phyloP scores from a whole-genome alignment of 2,329 filamentous ascomycete species.

The Beauveria brongniartii region DNA sequence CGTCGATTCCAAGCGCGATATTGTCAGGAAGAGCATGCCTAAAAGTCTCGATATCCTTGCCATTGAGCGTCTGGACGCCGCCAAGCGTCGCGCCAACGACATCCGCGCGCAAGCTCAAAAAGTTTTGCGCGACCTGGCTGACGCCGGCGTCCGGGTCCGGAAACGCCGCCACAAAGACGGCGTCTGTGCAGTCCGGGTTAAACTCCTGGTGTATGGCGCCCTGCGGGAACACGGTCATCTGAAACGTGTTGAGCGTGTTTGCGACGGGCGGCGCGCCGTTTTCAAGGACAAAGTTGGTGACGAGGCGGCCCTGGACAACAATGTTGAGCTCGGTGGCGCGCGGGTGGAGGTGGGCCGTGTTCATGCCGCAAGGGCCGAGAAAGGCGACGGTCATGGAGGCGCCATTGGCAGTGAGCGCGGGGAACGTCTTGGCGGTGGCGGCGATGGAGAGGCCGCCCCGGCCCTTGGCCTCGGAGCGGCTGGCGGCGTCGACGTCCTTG shows the following conservation, averaged over 20 bases:
- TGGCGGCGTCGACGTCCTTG: conserved; percentile 18
- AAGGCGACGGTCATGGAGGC: conserved; percentile 40
- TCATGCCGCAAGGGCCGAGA: conserved; percentile 41
- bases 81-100: conserved; percentile 31
- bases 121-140: conserved; percentile 37
- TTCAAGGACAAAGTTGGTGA: conserved; percentile 36
- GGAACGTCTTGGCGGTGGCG: conserved; percentile 40
- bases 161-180: conserved; percentile 42
- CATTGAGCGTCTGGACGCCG: conserved; percentile 27
- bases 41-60: conserved; percentile 33
- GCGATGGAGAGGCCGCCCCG: conserved; percentile 30
- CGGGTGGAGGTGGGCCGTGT: conserved; percentile 41
- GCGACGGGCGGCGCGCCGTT: conserved; percentile 31
- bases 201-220: conserved; percentile 43
- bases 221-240: conserved; percentile 42
- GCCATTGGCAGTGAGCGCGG: conserved; percentile 40
- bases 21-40: conserved; percentile 35
- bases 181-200: conserved; percentile 40
- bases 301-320: conserved; percentile 34
- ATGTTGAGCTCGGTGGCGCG: conserved; percentile 40
- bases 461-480: conserved; percentile 15
- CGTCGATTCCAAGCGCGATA: conserved; percentile 42
- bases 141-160: conserved; percentile 37
- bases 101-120: conserved; percentile 34
- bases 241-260: conserved; percentile 30